Conservation (phyloP, 345 rosid genomes). For the Gossypium stocksii region DNA sequence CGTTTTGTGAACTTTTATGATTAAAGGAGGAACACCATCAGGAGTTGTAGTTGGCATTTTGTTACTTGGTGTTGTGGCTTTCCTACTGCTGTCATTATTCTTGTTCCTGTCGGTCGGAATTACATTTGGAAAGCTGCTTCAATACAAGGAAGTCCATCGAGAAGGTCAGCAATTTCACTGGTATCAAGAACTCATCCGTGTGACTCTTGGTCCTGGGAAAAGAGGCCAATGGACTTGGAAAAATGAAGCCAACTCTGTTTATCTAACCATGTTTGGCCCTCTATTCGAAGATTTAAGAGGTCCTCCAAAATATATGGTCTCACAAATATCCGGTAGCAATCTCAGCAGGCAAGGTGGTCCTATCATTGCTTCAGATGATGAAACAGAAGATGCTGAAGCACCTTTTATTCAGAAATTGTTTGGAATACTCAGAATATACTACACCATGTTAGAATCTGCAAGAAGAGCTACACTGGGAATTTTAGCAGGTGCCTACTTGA, state of each 20-base stretch:
- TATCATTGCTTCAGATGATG: slow-evolving; percentile 87
- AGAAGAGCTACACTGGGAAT: slow-evolving; percentile 62
- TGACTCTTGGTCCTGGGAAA: slow-evolving; percentile 90
- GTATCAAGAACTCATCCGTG: slow-evolving; percentile 81
- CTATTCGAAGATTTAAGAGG: slow-evolving; percentile 88
- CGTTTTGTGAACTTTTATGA: slow-evolving; percentile 15
- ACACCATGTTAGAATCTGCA: slow-evolving; percentile 58
- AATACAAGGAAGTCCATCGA: slow-evolving; percentile 89
- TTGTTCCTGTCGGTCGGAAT: slow-evolving; percentile 84
- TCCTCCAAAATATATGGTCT: slow-evolving; percentile 94
- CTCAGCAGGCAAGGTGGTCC: slow-evolving; percentile 43
- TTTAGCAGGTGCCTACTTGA: slow-evolving; percentile 54
- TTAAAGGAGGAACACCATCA: slow-evolving; percentile 43
- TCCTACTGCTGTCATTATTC: slow-evolving; percentile 49
- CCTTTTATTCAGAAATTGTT: slow-evolving; percentile 85
- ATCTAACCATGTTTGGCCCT: slow-evolving; percentile 55
- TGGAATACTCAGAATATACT: slow-evolving; percentile 91
- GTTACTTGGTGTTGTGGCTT: slow-evolving; percentile 47
- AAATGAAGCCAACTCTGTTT: slow-evolving; percentile 37
- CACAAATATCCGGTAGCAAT: slow-evolving; percentile 62
- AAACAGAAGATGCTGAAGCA: slow-evolving; percentile 93
- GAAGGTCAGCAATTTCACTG: slow-evolving; percentile 79
- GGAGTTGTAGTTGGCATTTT: slow-evolving; percentile 54
- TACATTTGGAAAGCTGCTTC: slow-evolving; percentile 76
- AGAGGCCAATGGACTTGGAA: slow-evolving; percentile 98